These are phyloP conservation scores for Boletus barrowsii DNA, from an alignment of 768 basidiomycete species.

Conservation along the genomic window DNA sequence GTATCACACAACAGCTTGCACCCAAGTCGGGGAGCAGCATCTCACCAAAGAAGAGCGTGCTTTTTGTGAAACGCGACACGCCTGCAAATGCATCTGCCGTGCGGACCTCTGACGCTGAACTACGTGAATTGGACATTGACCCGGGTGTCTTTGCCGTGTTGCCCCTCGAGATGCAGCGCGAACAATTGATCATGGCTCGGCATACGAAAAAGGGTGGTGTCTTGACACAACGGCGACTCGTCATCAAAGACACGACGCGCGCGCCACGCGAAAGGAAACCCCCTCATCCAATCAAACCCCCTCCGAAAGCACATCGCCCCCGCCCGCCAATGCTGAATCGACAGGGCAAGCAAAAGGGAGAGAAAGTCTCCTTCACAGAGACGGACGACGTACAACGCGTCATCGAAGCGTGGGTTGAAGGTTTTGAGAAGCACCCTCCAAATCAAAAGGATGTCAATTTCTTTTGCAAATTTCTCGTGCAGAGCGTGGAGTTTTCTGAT, in stretches of 20 bases:
- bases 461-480: slow-evolving; percentile 69
- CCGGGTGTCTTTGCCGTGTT: slow-evolving; percentile 64
- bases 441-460: slow-evolving; percentile 71
- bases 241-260: slow-evolving; percentile 43
- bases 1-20: slow-evolving; percentile 62
- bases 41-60: slow-evolving; percentile 35
- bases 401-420: slow-evolving; percentile 74
- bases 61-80: slow-evolving; percentile 37
- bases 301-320: slow-evolving; percentile 53
- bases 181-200: slow-evolving; percentile 64
- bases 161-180: slow-evolving; percentile 66
- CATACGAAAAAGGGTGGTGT: slow-evolving; percentile 41
- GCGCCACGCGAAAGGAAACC: slow-evolving; percentile 28
- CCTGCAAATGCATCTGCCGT: slow-evolving; percentile 30
- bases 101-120: slow-evolving; percentile 52
- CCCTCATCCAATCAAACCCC: slow-evolving; percentile 44
- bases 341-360: slow-evolving; percentile 47
- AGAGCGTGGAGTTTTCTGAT: slow-evolving; percentile 64
- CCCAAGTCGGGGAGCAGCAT: slow-evolving; percentile 47
- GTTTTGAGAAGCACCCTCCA: slow-evolving; percentile 59
- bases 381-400: slow-evolving; percentile 69
- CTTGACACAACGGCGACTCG: slow-evolving; percentile 41
- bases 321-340: slow-evolving; percentile 54
- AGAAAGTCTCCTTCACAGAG: slow-evolving; percentile 59
- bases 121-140: slow-evolving; percentile 68